Evolutionary conservation across 2,329 filamentous ascomycete genomes (phyloP).

Genomic region (Graphilbum sp.): DNA sequence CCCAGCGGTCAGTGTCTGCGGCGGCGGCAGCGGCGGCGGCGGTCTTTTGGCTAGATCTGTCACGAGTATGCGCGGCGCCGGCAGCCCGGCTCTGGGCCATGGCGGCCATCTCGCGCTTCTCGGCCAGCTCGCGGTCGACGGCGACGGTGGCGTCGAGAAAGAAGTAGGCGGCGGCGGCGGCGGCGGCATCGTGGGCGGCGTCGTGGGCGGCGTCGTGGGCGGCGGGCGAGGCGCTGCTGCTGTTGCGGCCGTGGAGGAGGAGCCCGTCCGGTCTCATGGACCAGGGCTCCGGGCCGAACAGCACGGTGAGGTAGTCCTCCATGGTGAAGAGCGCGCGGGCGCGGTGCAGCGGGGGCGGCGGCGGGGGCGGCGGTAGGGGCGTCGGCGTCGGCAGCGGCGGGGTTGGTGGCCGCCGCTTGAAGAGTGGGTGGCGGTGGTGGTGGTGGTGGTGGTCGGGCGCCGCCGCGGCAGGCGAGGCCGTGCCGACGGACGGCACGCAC

Average conservation of each 20-base stretch:
- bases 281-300: slow-evolving; percentile 17
- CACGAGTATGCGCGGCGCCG: too few relatives aligned
- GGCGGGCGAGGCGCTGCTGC: too few relatives aligned
- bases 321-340: slow-evolving; percentile 9
- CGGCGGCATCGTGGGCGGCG: too few relatives aligned
- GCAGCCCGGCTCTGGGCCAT: slow-evolving; percentile 16
- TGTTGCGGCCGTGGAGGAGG: background rate
- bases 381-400: too few relatives aligned
- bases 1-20: too few relatives aligned
- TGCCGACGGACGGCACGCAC: too few relatives aligned
- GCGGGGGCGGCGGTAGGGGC: too few relatives aligned
- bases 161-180: slow-evolving; percentile 9
- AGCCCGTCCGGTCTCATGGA: slow-evolving; percentile 8
- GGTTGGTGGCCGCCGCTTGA: background rate
- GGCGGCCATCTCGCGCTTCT: slow-evolving; percentile 24
- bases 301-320: slow-evolving; percentile 19
- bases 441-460: too few relatives aligned
- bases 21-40: too few relatives aligned
- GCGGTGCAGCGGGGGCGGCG: too few relatives aligned
- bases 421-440: background rate
- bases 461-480: too few relatives aligned
- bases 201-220: too few relatives aligned
- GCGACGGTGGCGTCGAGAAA: slow-evolving; percentile 18
- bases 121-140: slow-evolving; percentile 23
- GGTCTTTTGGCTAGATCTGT: background rate